phyloP scores from a whole-genome alignment of 768 basidiomycete genomes.

The Naganishia friedmannii region DNA sequence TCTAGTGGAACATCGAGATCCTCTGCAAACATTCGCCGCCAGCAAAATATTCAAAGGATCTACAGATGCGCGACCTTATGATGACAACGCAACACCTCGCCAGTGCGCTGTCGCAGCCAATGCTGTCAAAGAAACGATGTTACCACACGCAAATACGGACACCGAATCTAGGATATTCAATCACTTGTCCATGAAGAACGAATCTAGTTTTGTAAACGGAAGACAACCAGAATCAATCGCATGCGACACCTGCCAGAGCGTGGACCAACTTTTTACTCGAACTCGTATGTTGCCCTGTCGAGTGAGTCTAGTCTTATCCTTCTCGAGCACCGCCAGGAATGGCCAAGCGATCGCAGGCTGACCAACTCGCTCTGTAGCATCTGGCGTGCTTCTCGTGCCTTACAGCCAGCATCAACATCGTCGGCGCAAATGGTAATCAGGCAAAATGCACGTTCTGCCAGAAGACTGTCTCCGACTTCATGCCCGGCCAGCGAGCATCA shows the following conservation, averaged over 20 bases:
- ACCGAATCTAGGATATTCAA: not conserved
- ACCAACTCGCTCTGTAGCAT: not conserved
- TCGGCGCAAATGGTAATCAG: not conserved
- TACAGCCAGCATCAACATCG: conserved; percentile 20
- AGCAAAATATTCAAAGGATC: not conserved
- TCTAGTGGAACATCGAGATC: not conserved
- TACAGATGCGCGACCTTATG: not conserved
- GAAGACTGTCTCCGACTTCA: not conserved
- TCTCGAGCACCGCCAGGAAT: no score
- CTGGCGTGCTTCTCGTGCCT: conserved; percentile 15
- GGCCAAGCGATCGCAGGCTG: not conserved
- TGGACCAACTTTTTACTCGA: conserved; percentile 13
- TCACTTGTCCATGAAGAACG: not conserved
- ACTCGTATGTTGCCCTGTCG: conserved; percentile 13
- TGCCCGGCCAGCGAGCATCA: not conserved
- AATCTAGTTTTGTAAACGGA: not conserved
- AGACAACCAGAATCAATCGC: not conserved
- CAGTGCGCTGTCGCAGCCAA: not conserved
- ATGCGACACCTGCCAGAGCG: conserved; percentile 18
- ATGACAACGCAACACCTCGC: not conserved
- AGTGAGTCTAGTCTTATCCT: not conserved
- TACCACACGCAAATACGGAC: no score
- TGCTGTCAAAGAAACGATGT: no score
- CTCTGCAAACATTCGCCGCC: not conserved
- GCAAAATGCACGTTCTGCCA: conserved; percentile 19